Base-by-base conservation (phyloP, 306 rosid genomes). In the Cucurbita pepo region DNA sequence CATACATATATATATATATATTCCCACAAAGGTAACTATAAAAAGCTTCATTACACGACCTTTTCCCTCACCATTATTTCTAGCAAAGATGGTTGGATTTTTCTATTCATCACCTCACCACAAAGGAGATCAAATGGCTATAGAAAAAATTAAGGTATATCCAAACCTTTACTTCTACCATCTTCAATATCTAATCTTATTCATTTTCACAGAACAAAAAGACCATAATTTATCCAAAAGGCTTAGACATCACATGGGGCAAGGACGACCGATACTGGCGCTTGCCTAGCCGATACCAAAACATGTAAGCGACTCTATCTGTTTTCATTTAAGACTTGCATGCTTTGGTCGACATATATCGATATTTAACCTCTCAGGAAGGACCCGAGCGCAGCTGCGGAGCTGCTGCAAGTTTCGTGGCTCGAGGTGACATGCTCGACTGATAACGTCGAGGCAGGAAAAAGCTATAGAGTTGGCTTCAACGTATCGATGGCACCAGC, bases 401-500 rank as follows among this genome's bases (percentile, higher is more conserved):
- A 87, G 45, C 65, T 90, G 75, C 18, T 75, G 22, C 96, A 92
- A 48, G 97, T 90, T 8, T 90, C 86, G 12, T 92, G 97, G 97
- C 75, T 92, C 11, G 96, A 92, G 69, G 90, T 92, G 58, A 85
- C 95, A 0, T 83, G 88, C 0, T 2, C 51, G 5, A 74, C 57
- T 3, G 0, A 0, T 11, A n/a, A 18, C 0, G 3, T 18, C 7
- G 0, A 0, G 0, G 0, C 0, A 0, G 15, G 12, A 6, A 21
- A 6, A 18, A 59, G 0, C 0, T 92, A 88, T 12, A 4, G 0
- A 0, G 62, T 92, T 10, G 7, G 2, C 3, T 92, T 92, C 48
- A 0, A 37, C 0, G 77, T 90, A 13, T 66, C 18, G 1, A 47
- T 88, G 18, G 44, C 2, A 18, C 6, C 55, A 0, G 82, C 81